These are phyloP conservation scores for Citrus inodora DNA, from an alignment of 345 rosid genomes.

Conservation along the genomic window DNA sequence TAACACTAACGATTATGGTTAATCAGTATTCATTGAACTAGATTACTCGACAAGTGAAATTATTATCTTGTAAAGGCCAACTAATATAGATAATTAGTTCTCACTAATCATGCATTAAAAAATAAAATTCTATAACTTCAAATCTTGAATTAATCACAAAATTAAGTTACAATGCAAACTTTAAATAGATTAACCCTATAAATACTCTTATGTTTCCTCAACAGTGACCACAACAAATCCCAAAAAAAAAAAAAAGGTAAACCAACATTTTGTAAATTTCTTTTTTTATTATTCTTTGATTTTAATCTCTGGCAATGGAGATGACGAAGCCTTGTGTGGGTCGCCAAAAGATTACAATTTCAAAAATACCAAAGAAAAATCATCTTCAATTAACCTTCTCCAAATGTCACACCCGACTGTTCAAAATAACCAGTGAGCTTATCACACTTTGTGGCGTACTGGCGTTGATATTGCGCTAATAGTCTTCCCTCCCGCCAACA, in stretches of 20 bases:
- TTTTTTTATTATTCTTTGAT: not conserved
- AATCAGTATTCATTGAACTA: too few relatives aligned
- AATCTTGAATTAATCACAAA: slow-evolving; percentile 8
- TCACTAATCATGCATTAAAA: not conserved
- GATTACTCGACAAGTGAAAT: too few relatives aligned
- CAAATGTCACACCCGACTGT: slow-evolving; percentile 39
- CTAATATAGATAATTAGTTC: slow-evolving; percentile 5
- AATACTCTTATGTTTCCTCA: not conserved
- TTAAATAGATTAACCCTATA: not conserved
- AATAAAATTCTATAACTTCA: slow-evolving; percentile 13
- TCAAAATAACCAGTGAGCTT: slow-evolving; percentile 53
- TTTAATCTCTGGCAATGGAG: not conserved
- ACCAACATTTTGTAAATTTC: not conserved
- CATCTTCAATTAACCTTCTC: slow-evolving; percentile 57
- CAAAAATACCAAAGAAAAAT: slow-evolving; percentile 27
- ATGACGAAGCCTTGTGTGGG: slow-evolving; percentile 20
- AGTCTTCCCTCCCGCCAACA: slow-evolving; percentile 44
- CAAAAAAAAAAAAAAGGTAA: too few relatives aligned
- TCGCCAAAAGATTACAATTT: slow-evolving; percentile 23
- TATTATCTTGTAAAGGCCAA: not conserved
- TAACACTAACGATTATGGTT: not conserved
- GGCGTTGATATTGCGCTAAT: slow-evolving; percentile 24
- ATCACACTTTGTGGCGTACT: slow-evolving; percentile 41
- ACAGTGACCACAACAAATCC: not conserved
- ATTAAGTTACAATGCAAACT: not conserved